Percentiles rank a stretch among this genome's conserved stretches.
These are phyloP conservation scores for Coprinopsis sp. DNA, from an alignment of 768 basidiomycete species.

Conservation along the genomic window DNA sequence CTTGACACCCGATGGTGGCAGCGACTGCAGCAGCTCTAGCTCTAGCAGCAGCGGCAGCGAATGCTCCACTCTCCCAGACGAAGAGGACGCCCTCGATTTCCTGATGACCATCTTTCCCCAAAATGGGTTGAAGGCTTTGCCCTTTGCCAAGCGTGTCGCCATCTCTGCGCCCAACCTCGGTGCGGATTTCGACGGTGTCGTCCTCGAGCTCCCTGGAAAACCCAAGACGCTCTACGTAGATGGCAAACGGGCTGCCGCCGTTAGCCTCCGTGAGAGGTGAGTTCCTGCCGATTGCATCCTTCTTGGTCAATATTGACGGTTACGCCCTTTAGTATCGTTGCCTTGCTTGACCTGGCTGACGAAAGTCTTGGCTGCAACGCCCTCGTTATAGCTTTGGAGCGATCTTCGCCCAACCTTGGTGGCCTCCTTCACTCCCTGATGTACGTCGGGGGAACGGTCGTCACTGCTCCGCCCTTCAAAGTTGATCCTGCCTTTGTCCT, in stretches of 20 bases:
- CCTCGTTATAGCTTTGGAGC: slow-evolving; percentile 76
- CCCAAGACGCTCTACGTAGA: slow-evolving; percentile 81
- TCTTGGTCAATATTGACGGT: slow-evolving; percentile 6
- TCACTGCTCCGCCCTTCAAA: slow-evolving; percentile 75
- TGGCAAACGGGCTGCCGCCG: slow-evolving; percentile 74
- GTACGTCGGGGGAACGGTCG: slow-evolving; percentile 86
- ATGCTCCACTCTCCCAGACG: slow-evolving; percentile 37
- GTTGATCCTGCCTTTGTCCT: slow-evolving; percentile 76
- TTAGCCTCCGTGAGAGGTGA: slow-evolving; percentile 81
- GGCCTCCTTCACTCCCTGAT: slow-evolving; percentile 83
- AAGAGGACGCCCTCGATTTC: slow-evolving; percentile 71
- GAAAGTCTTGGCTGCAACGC: slow-evolving; percentile 75
- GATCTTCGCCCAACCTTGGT: slow-evolving; percentile 63
- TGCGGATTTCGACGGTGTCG: slow-evolving; percentile 69
- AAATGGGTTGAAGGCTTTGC: slow-evolving; percentile 60
- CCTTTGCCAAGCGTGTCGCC: slow-evolving; percentile 70
- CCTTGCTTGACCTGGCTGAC: slow-evolving; percentile 82
- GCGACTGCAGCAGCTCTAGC: slow-evolving; percentile 35
- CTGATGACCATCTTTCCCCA: slow-evolving; percentile 76
- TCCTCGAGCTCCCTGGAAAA: slow-evolving; percentile 66
- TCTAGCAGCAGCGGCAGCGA: too few species aligned
- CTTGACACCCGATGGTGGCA: slow-evolving; percentile 68
- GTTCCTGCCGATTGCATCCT: slow-evolving; percentile 13
- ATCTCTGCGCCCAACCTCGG: slow-evolving; percentile 68
- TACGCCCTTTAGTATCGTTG: slow-evolving; percentile 61